Evolutionary conservation across 73 alveolate species (phyloP).

Genomic region (Paramecium biaurelia): DNA sequence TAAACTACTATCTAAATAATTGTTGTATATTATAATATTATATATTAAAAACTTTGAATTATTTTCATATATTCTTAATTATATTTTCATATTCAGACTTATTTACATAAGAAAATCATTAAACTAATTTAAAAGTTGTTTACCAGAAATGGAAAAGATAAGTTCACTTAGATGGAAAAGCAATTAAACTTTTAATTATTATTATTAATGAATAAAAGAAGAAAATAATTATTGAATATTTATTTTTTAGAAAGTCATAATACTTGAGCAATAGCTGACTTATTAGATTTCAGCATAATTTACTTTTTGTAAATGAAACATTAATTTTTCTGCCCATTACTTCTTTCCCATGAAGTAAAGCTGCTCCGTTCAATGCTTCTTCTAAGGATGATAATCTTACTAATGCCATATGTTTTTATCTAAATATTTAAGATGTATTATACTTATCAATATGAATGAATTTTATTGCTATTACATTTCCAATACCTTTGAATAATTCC

Average conservation of each 20-base stretch:
- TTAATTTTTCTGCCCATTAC: slow-evolving; percentile 60
- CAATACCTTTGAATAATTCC: slow-evolving; percentile 30
- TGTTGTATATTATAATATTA: too few species aligned
- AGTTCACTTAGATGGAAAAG: too few species aligned
- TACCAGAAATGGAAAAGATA: too few species aligned
- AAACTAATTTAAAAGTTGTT: too few species aligned
- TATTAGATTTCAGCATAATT: slow-evolving; percentile 6
- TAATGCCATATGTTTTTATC: slow-evolving; percentile 57
- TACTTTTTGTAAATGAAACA: slow-evolving; percentile 58
- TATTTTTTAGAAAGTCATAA: slow-evolving; percentile 13
- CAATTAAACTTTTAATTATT: too few species aligned
- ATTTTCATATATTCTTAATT: too few species aligned
- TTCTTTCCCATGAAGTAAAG: slow-evolving; percentile 61
- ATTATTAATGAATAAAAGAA: not conserved
- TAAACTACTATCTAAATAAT: not conserved
- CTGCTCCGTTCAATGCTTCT: slow-evolving; percentile 65
- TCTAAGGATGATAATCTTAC: slow-evolving; percentile 58
- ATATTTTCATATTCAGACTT: too few species aligned
- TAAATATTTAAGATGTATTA: not conserved
- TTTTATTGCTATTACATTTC: slow-evolving; percentile 31
- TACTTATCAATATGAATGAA: slow-evolving; percentile 31
- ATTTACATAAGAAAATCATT: too few species aligned
- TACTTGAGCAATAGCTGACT: slow-evolving; percentile 30
- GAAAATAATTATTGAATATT: not conserved
- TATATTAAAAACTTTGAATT: too few species aligned